Evolutionary conservation across 2,329 filamentous ascomycete genomes (phyloP), one percentile per base, ranked within the genome.

Genomic region (Arachnomyces sp.): DNA sequence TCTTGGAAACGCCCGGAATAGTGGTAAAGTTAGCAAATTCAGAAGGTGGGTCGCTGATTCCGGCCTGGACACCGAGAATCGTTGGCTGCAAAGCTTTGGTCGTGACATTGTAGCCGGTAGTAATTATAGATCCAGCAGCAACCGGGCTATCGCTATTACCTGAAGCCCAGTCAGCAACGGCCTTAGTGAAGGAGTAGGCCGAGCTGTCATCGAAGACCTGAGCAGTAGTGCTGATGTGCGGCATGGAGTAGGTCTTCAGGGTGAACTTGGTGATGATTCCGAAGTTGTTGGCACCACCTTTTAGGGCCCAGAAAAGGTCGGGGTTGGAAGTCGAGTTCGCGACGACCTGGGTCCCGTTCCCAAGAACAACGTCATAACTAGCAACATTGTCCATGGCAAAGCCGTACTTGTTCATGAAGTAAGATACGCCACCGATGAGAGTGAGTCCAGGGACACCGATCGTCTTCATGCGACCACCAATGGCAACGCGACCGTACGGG

Each of bases 111-210:
- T 76, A 67, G 2, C 69, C 66, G 0, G 75, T 80, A 34, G 74
- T 56, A 45, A 81, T 80, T 34, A 82, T 70, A 11, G 68, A n/a
- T n/a, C n/a, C n/a, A n/a, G n/a, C n/a, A n/a, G n/a, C 75, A 1
- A 77, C 78, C 53, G 78, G 79, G 44, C 72, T 65, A 48, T 82
- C 77, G 1, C 67, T 60, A 51, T 77, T 75, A 54, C 11, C 50
- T 43, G 3, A 62, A 46, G 4, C 63, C 32, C 34, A n/a, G n/a
- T 61, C 51, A 4, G 60, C 51, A 4, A 65, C 63, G 49, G 60
- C 54, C 50, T 57, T 59, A 34, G 48, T 48, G 34, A 46, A 54
- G 49, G 63, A 69, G 34, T 71, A 47, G 21, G 66, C 59, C 65
- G n/a, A 69, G 21, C 70, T 3, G 61, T 47, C 31, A 33, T 14